Base-by-base conservation (phyloP, 148 eudicot species). In the Rhododendron ovatum region DNA sequence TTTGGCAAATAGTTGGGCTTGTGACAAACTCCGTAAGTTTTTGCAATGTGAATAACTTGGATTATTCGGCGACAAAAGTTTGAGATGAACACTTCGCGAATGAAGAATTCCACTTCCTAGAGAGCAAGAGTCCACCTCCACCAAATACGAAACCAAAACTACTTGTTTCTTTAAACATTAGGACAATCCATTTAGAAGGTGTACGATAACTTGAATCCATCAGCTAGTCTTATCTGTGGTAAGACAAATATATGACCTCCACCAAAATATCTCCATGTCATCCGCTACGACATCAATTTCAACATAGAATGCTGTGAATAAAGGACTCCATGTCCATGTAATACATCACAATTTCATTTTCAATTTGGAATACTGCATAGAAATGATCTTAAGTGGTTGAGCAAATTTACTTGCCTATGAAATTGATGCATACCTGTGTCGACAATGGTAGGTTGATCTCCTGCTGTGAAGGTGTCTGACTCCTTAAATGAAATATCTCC, bases 371-470 rank as follows among this genome's bases (percentile, higher is more conserved):
- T 5, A 26, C 17, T 78, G 20, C 82, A 47, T 78, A 26, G 2
- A 78, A 55, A 20, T 4, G 35, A 43, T 6, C 28, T n/a, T 10
- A 41, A 82, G 33, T 5, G 51, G 57, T 83, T 63, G 51, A 55
- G 47, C 45, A 61, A 20, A 18, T 17, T 9, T 59, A 82, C 33
- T 55, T 55, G 67, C 48, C 17, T 37, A 47, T 82, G 47, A 61
- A 82, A 53, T 41, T 7, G 7, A n/a, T 24, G 30, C 85, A 35
- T 82, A 91, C 93, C 93, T 24, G 93, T 92, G 57, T 92, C 87
- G 5, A 92, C 93, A 78, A 90, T 88, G 59, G 93, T 90, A 20
- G 93, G 94, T 0, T 86, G 43, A 74, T 90, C 93, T 37, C 94
- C 96, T 17, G 96, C 93, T 30, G 89, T 69, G 76, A 94, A 88